Base-by-base conservation (phyloP, 2,329 filamentous ascomycete genomes). In the Fusarium begoniae region DNA sequence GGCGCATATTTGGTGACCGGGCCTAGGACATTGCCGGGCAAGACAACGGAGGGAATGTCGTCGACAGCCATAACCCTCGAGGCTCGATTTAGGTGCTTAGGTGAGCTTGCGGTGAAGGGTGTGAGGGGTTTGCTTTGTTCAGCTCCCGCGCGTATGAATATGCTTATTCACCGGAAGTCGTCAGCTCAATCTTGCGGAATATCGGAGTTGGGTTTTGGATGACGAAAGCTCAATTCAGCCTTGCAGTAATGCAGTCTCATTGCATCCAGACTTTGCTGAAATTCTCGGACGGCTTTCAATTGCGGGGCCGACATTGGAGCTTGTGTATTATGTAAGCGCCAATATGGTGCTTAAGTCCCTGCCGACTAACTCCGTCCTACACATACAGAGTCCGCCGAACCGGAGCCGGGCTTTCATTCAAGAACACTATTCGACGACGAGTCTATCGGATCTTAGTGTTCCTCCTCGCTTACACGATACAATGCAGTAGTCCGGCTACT, bases 1-100 rank as follows among this genome's bases (percentile, higher is more conserved):
- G 94, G 89, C 45, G 88, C 84, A 83, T 92, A 95, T 75, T 90
- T 89, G 63, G 88, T 85, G 24, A 87, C 83, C 24, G 92, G 84
- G 37, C 93, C 95, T 45, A 99, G 89, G 51, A 91, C 85, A 81
- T 96, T 93, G 80, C 96, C 96, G 17, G 96, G 96, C 54, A 97
- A 88, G 62, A 92, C 93, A 76, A 94, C 81, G 73, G 86, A 82
- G n/a, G 86, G 84, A 26, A 81, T 54, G 51, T 80, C 79, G 72
- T 83, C 79, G 45, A 80, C 70, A n/a, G 83, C 80, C 80, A 75
- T 75, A 26, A 48, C 24, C 38, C 28, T 57, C 35, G 35, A 37
- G 17, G 35, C 35, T 37, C 41, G 58, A 41, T 35, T 63, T 60
- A 32, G 38, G 56, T 63, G 61, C 58, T 73, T 63, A 71, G 58